Base-by-base conservation (phyloP, 352 stramenopile genomes). In the Thraustochytrium sp. region DNA sequence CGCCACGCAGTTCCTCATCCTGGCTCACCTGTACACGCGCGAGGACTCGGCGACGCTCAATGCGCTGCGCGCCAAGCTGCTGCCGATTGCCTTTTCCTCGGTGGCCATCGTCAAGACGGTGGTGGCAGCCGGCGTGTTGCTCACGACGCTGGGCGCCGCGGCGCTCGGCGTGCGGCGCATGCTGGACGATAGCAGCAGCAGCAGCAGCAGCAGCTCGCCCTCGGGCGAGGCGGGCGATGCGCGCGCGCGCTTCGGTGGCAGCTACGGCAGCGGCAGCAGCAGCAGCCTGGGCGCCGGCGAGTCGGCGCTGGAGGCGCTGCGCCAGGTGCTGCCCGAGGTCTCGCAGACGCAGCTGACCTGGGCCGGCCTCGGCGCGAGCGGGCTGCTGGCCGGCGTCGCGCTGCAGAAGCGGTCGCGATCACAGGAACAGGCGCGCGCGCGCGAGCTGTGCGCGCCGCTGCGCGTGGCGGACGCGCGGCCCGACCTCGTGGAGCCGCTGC, bases 1-100 rank as follows among this genome's bases (percentile, higher is more conserved):
- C 29, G 77, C 77, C 40, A 84, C 61, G 29, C 77, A 85, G 72
- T 84, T 85, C 38, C 54, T 85, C n/a, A 74, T 85, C 23, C 77
- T 85, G 1, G 65, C 68, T 0, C 77, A 85, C 72, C 59, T 85
- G 26, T 85, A 84, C 65, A 84, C 77, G 21, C 37, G 53, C 31
- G 64, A 83, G 53, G 77, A 85, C 49, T 62, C 77, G 8, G 72
- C 61, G 34, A 84, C 77, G 42, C 53, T 85, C 16, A 84, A 84
- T 23, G 44, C 61, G 23, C 49, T 85, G 42, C 61, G 77, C 1
- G 31, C 29, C 42, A 84, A 61, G 62, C 72, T 85, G 29, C 38
- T 85, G 8, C 77, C 77, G 3, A 80, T 80, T 26, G 68, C 68
- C 34, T 80, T 80, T 3, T 80, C 68, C 11, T 80, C 68, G 18